Evolutionary conservation across 208 protist species (phyloP), one percentile per base, ranked within the genome.

Genomic region (Trypanosoma rangeli): DNA sequence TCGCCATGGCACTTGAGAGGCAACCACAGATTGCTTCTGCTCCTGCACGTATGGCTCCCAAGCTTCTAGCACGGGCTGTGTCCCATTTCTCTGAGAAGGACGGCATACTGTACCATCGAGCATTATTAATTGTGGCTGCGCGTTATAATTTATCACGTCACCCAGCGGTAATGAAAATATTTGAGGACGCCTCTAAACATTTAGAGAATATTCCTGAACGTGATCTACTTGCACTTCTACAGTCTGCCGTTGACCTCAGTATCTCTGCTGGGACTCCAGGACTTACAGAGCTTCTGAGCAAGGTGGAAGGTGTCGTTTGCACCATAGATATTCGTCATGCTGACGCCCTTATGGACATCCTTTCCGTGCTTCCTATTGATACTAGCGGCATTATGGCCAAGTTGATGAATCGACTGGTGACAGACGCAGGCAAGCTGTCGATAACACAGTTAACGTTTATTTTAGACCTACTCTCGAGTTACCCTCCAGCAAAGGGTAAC

Each of bases 401-500:
- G 0, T 18, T 92, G n/a, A 66, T 96, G 76, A 37, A 55, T n/a
- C 85, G 92, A 9, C 76, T 96, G 10, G 73, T 72, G 18, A 68
- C 76, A 12, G 87, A 91, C 55, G 77, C 79, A 4, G 92, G 89
- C 3, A 78, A 75, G 48, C 73, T 96, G 33, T 74, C 83, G 1
- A 64, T 89, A 26, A 72, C 84, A 8, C 85, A 92, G 68, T 35
- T 92, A 18, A 76, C 69, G 22, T 70, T 76, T 55, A 71, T 83
- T 22, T 42, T 96, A 22, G 74, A 92, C 26, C 75, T 96, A 31
- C 76, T 96, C 33, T 88, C 87, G 31, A 85, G 69, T 55, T 96
- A 93, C 72, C 89, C 92, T 10, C 87, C 89, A 1, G 89, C 92
- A 12, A 71, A 81, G 44, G 85, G 79, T 1, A 62, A 93, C 33